phyloP scores from a whole-genome alignment of 148 eudicot species.

The Drosera capensis region DNA sequence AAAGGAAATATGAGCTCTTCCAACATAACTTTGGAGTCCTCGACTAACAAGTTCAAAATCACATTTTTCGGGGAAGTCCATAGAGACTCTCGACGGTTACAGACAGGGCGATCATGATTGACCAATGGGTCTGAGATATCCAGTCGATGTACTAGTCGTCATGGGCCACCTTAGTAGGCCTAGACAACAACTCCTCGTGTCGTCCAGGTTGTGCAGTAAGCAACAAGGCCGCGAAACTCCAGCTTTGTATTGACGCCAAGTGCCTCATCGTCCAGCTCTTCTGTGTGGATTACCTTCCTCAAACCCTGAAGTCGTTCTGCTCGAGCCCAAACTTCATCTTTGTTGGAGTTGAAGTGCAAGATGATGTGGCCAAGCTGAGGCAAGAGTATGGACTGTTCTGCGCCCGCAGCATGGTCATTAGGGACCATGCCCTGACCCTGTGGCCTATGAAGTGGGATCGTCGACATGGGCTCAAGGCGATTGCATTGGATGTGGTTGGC shows the following conservation, averaged over 20 bases:
- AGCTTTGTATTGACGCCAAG: constrained; percentile 36
- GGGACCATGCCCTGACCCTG: constrained; percentile 14
- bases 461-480: constrained; percentile 41
- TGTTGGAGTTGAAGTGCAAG: constrained; percentile 50
- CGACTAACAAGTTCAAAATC: no score
- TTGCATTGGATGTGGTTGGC: constrained; percentile 32
- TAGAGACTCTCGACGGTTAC: no score
- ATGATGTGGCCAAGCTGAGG: constrained; percentile 32
- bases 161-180: no score
- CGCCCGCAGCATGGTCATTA: constrained; percentile 14
- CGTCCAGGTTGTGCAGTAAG: constrained; percentile 14
- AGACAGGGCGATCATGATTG: no score
- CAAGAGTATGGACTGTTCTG: constrained; percentile 42
- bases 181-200: constrained; percentile 64
- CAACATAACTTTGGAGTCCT: no score
- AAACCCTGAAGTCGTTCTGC: constrained; percentile 22
- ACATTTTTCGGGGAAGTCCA: no score
- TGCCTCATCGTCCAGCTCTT: constrained; percentile 58
- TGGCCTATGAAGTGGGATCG: constrained; percentile 13
- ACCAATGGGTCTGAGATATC: no score
- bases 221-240: constrained; percentile 61
- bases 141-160: no score
- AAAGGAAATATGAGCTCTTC: no score
- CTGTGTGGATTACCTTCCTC: constrained; percentile 39
- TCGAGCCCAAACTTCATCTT: constrained; percentile 26